Base-by-base conservation (phyloP, 768 basidiomycete species). In the Tricholoma flavovirens region DNA sequence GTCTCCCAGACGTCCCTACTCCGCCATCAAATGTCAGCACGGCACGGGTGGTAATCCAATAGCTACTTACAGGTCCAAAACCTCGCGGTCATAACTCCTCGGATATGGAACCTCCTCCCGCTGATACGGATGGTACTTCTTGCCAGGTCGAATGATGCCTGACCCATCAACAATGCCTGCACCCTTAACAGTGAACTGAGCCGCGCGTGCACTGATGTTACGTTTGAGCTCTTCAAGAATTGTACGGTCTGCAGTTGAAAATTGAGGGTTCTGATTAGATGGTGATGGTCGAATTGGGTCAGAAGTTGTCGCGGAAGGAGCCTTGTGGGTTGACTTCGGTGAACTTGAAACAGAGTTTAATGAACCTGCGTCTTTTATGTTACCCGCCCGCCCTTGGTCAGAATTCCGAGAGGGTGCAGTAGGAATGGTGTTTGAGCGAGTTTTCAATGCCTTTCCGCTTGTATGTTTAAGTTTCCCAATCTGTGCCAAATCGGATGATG, bases 1-100 rank as follows among this genome's bases (percentile, higher is more conserved):
- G 78, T 81, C 66, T 88, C 86, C 84, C 86, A 86, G 17, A 84
- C 78, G 61, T 88, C 87, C 59, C 87, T 88, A 64, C 53, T 61
- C 55, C 56, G 64, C 57, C 59, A 64, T 60, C 57, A 62, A 50
- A 35, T 54, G 54, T 48, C 48, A 53, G 49, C 26, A 42, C 35
- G 40, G 54, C 38, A 49, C 24, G 50, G 19, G 40, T 35, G 51
- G 22, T 50, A 43, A 24, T 53, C 50, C 59, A 46, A 50, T 11
- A 59, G 15, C 26, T 10, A 81, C 87, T 74, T 65, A 88, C 87
- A 85, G 64, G 70, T 89, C 88, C 22, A 88, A 66, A 36, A 83
- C 80, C 30, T 80, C 76, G 15, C 78, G 70, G 55, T 83, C 85
- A 63, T 86, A 88, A 62, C 77, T 81, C 59, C 84, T 74, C 7